Base-by-base conservation (phyloP, 139 green algal genomes). In the Pleodorina starrii region DNA sequence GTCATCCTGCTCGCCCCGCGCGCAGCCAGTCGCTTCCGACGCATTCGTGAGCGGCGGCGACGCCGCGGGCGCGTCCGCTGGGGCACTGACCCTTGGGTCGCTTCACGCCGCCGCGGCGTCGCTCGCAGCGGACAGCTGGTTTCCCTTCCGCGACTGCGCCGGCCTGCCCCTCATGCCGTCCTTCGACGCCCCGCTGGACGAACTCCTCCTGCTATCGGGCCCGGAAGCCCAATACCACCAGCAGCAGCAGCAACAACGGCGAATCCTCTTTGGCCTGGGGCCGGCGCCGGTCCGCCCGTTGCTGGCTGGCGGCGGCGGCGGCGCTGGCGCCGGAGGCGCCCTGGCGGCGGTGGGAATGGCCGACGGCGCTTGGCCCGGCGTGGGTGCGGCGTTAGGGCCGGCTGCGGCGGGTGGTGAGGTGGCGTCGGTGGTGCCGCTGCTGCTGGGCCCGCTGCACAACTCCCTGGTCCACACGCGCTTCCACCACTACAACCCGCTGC, bases 391-490 rank as follows among this genome's bases (percentile, higher is more conserved):
- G 0, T 32, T 16, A 32, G 51, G 0, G 3, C 21, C 54, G 1
- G 48, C 38, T n/a, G 50, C 76, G 35, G 48, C 40, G 12, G 54
- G 5, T 29, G 23, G n/a, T 21, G 36, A 16, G 29, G 78, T 7
- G 69, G 21, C 35, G 3, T n/a, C 25, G 16, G 69, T 77, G 69
- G 23, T 80, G 38, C 72, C 72, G 72, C 40, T 80, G 42, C 23
- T 80, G 72, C 40, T 51, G 23, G 72, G 68, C 19, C 68, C 68
- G 16, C 68, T 76, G 14, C n/a, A 76, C 2, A n/a, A 46, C 16
- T 46, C 68, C 38, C 38, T 59, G 72, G 82, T 88, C 17, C 63
- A 88, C 43, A 79, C 44, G 2, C 32, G 63, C 44, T 88, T 88
- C 36, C 27, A 25, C 1, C 82, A 88, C 44, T 21, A 71, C 21